A percentile compares a stretch with the other conserved stretches of the same genome.
Evolutionary conservation across 106 monocot species (phyloP).

Genomic region (Narthecium ossifragum): DNA sequence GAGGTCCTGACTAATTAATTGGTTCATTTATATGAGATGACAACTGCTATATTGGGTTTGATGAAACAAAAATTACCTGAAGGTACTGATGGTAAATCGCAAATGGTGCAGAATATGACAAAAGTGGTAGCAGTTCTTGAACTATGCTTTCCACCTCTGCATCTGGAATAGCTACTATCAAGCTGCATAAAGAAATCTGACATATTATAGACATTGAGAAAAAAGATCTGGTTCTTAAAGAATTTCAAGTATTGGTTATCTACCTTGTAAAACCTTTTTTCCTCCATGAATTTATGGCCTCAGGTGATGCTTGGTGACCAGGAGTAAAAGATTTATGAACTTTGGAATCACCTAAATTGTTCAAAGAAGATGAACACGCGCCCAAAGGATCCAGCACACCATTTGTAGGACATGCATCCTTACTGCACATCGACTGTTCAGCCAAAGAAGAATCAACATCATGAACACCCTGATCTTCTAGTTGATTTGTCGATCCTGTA

Average conservation of each 20-base stretch:
- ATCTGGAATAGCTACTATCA: slow-evolving; percentile 82
- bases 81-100: slow-evolving; percentile 83
- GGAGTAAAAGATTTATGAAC: slow-evolving; percentile 32
- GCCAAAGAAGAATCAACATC: slow-evolving; percentile 23
- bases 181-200: slow-evolving; percentile 37
- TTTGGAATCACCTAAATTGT: background rate
- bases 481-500: slow-evolving; percentile 9
- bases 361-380: slow-evolving; percentile 4
- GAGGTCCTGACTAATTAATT: too few relatives aligned
- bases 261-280: slow-evolving; percentile 79
- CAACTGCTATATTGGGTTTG: too few relatives aligned
- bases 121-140: slow-evolving; percentile 68
- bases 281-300: slow-evolving; percentile 56
- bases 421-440: too few relatives aligned
- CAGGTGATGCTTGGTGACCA: slow-evolving; percentile 44
- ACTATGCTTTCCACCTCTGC: slow-evolving; percentile 46
- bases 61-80: too few relatives aligned
- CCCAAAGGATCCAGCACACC: background rate
- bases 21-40: too few relatives aligned
- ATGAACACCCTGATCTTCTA: slow-evolving; percentile 12
- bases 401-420: too few relatives aligned
- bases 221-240: too few relatives aligned
- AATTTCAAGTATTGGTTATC: too few relatives aligned
- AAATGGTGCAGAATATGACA: slow-evolving; percentile 87
- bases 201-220: background rate